Conservation (phyloP, 805 yeast species). For the Danielia reshetovae region DNA sequence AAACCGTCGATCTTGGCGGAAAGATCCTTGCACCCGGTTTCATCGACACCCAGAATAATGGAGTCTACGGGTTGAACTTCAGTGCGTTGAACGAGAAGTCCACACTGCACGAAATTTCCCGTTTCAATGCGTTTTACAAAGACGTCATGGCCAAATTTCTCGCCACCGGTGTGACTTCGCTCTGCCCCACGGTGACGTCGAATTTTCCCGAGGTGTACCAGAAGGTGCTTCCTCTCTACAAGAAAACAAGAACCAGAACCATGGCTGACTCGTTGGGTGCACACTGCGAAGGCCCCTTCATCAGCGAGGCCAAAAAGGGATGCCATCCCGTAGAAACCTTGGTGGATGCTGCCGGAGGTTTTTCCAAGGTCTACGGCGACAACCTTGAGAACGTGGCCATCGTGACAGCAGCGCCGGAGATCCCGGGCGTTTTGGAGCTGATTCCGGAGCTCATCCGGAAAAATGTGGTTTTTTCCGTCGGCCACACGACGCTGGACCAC, state of each 20-base stretch:
- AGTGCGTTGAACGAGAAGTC: constrained; percentile 32
- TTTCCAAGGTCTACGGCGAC: constrained; percentile 36
- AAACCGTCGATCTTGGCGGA: constrained; percentile 44
- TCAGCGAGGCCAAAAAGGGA: constrained; percentile 45
- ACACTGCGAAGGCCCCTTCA: constrained; percentile 60
- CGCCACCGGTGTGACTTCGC: constrained; percentile 50
- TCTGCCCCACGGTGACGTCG: constrained; percentile 56
- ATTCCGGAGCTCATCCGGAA: constrained; percentile 29
- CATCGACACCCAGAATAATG: constrained; percentile 56
- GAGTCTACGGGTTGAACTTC: constrained; percentile 54
- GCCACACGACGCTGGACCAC: constrained; percentile 44
- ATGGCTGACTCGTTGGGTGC: constrained; percentile 50
- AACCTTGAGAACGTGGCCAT: constrained; percentile 37
- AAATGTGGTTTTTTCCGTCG: constrained; percentile 41
- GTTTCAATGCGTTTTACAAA: constrained; percentile 33
- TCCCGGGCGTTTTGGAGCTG: constrained; percentile 42
- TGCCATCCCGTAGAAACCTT: constrained; percentile 49
- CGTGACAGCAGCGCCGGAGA: constrained; percentile 52
- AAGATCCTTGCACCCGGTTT: constrained; percentile 50
- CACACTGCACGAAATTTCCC: constrained; percentile 26
- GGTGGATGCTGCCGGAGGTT: constrained; percentile 28
- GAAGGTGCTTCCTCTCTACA: constrained; percentile 43
- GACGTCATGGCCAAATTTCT: constrained; percentile 45
- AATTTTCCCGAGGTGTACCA: constrained; percentile 47
- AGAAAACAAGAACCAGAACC: constrained; percentile 25